Conservation (phyloP, 2,329 filamentous ascomycete genomes). For the Lachnellula occidentalis region DNA sequence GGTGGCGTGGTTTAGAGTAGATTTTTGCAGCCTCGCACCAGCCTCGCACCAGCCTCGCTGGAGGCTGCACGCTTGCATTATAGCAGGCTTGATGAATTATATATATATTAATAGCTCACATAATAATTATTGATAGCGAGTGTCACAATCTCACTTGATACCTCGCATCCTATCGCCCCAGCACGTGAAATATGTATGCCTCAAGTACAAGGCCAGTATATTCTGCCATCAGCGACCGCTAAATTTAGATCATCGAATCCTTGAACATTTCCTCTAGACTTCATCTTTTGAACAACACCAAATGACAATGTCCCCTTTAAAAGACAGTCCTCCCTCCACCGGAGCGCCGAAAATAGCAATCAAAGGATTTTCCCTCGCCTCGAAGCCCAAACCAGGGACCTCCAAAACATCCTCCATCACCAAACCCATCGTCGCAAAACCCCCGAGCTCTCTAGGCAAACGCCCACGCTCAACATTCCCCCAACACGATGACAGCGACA, state of each 20-base stretch:
- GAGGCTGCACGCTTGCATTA: not conserved
- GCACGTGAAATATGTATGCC: too few species aligned
- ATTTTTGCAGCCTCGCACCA: not conserved
- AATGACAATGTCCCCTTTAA: constrained; percentile 22
- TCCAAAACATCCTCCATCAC: constrained; percentile 24
- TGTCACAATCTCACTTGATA: too few species aligned
- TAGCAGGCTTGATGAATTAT: not conserved
- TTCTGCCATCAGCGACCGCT: too few species aligned
- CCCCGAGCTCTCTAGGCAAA: constrained; percentile 34
- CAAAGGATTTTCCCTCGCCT: constrained; percentile 37
- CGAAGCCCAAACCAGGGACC: constrained; percentile 28
- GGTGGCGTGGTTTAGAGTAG: not conserved
- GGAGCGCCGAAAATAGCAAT: constrained; percentile 28
- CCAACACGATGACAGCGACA: constrained; percentile 53
- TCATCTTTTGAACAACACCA: not conserved
- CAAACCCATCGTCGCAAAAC: constrained; percentile 24
- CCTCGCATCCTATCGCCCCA: too few species aligned
- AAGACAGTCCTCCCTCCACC: constrained; percentile 14
- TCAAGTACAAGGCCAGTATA: too few species aligned
- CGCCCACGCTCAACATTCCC: constrained; percentile 42
- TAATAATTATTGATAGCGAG: too few species aligned
- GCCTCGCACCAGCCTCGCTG: not conserved
- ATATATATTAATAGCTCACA: not conserved
- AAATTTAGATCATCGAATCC: not conserved
- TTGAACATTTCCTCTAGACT: not conserved